Evolutionary conservation across 495 filamentous ascomycete species (phyloP).

Genomic region (Aspergillus cavernicola): DNA sequence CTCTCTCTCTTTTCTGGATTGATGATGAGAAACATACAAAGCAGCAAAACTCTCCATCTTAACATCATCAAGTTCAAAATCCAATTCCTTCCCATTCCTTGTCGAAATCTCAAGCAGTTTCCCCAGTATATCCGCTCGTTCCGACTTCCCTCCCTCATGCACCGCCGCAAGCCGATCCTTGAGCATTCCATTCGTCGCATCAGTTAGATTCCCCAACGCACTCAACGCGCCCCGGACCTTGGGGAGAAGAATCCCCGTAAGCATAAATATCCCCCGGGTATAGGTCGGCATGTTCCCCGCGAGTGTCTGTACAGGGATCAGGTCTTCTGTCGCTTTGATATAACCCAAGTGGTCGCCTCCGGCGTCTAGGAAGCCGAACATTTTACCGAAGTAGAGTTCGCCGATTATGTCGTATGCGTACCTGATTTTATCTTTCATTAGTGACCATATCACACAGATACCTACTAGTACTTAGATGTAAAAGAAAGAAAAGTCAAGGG

Average conservation of each 20-base stretch:
- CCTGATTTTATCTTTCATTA: no score
- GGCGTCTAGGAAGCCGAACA: constrained; percentile 32
- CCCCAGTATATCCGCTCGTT: constrained; percentile 17
- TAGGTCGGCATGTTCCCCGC: constrained; percentile 23
- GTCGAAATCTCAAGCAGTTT: constrained; percentile 15
- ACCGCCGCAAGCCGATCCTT: background rate
- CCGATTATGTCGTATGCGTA: constrained; percentile 36
- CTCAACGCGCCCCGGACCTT: constrained; percentile 13
- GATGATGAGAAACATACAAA: constrained; percentile 16
- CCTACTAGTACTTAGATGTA: background rate
- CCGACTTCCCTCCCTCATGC: background rate
- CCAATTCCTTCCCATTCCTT: constrained; percentile 10
- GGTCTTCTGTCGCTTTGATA: constrained; percentile 20
- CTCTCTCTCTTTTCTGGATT: no score
- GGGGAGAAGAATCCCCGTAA: constrained; percentile 11
- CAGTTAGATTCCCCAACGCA: constrained; percentile 13
- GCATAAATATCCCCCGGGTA: constrained; percentile 17
- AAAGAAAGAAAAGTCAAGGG: background rate
- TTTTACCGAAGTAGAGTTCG: constrained; percentile 36
- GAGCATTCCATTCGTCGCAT: constrained; percentile 15
- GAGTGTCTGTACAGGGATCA: constrained; percentile 24
- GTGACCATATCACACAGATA: no score
- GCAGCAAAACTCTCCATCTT: constrained; percentile 17
- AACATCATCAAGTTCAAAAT: constrained; percentile 20
- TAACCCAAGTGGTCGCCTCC: constrained; percentile 14